Conservation (phyloP, 2,329 filamentous ascomycete species). For the Colletotrichum melonis region DNA sequence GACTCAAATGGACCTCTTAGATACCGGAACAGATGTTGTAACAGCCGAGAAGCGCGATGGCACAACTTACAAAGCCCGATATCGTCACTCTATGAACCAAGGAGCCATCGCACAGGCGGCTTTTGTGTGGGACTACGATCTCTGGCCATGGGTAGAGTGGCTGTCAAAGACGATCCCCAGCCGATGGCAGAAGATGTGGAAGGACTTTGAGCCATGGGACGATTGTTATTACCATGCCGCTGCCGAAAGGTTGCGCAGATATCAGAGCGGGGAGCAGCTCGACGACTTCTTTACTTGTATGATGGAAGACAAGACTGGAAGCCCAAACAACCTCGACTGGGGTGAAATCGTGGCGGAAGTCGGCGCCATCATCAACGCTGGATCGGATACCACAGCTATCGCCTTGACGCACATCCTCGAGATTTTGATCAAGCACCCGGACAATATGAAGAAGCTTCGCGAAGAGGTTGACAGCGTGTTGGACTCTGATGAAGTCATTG, state of each 20-base stretch:
- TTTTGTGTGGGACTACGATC: slow-evolving; percentile 62
- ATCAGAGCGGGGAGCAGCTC: slow-evolving; percentile 62
- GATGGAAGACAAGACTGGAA: slow-evolving; percentile 57
- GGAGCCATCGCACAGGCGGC: slow-evolving; percentile 61
- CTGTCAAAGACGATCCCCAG: slow-evolving; percentile 58
- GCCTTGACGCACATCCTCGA: slow-evolving; percentile 65
- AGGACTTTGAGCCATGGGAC: slow-evolving; percentile 55
- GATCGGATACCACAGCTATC: slow-evolving; percentile 59
- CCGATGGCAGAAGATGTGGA: slow-evolving; percentile 49
- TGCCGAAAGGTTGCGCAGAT: slow-evolving; percentile 44
- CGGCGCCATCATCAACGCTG: slow-evolving; percentile 63
- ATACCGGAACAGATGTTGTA: slow-evolving; percentile 57
- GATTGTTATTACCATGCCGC: slow-evolving; percentile 51
- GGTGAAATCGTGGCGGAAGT: slow-evolving; percentile 69
- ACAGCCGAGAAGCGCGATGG: slow-evolving; percentile 58
- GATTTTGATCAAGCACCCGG: slow-evolving; percentile 61
- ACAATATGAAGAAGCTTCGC: slow-evolving; percentile 50
- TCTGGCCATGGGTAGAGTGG: slow-evolving; percentile 60
- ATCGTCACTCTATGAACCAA: slow-evolving; percentile 62
- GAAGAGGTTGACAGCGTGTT: slow-evolving; percentile 60
- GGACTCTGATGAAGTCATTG: slow-evolving; percentile 54
- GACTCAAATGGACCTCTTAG: slow-evolving; percentile 61
- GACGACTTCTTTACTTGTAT: slow-evolving; percentile 69
- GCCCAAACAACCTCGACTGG: slow-evolving; percentile 59
- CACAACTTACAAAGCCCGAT: slow-evolving; percentile 54